phyloP scores from a whole-genome alignment of 768 basidiomycete species.

The Termitomyces sp. region DNA sequence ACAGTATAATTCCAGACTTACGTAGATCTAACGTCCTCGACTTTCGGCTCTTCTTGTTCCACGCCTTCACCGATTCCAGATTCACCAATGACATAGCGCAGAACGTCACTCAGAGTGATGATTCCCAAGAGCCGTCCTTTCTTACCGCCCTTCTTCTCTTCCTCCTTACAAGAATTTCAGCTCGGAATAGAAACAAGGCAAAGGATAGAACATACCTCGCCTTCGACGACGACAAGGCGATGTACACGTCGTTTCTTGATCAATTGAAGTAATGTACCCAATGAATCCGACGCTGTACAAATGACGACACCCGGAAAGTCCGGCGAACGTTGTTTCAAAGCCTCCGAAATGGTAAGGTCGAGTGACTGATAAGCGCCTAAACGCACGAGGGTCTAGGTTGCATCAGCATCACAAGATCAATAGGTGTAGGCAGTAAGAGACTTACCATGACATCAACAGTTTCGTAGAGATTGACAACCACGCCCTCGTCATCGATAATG shows the following conservation, averaged over 20 bases:
- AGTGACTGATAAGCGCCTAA: constrained; percentile 94
- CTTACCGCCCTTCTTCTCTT: constrained; percentile 75
- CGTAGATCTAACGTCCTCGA: constrained; percentile 2
- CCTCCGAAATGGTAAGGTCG: constrained; percentile 90
- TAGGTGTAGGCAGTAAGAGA: background rate
- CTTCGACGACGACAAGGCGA: constrained; percentile 92
- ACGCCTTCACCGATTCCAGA: constrained; percentile 45
- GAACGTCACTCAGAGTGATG: constrained; percentile 85
- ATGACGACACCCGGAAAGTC: constrained; percentile 98
- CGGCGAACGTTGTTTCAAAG: constrained; percentile 84
- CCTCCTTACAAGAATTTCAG: constrained; percentile 47
- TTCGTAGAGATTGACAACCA: constrained; percentile 95
- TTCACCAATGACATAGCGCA: constrained; percentile 77
- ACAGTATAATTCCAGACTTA: background rate
- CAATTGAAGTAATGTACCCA: constrained; percentile 85
- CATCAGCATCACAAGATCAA: constrained; percentile 1
- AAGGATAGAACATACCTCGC: constrained; percentile 54
- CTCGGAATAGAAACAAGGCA: background rate
- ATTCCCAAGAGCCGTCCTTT: constrained; percentile 83
- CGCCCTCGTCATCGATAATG: constrained; percentile 87
- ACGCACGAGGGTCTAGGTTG: constrained; percentile 81
- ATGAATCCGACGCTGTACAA: constrained; percentile 88
- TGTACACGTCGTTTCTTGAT: constrained; percentile 94
- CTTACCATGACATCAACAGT: constrained; percentile 97
- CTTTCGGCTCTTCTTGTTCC: constrained; percentile 26